Evolutionary conservation across 768 basidiomycete genomes (phyloP), one percentile per base, ranked within the genome.

Genomic region (Russula olivacea): DNA sequence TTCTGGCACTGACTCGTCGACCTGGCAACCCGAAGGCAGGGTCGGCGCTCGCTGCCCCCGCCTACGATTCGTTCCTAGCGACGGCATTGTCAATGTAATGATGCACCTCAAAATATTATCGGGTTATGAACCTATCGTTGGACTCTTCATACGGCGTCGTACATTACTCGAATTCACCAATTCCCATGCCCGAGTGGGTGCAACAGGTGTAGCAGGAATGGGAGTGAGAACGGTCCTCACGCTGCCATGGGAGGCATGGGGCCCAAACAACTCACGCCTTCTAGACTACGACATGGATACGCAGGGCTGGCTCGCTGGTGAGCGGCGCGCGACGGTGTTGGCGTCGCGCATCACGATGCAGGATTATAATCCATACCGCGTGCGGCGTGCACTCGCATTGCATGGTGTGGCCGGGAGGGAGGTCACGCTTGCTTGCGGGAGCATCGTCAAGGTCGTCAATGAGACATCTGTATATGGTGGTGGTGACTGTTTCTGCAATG

Each of bases 1-100:
- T 1, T 28, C 47, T 19, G 28, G 19, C 45, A n/a, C 38, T 40
- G 14, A 6, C 15, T 15, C 38, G 14, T 55, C 61, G 36, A 61
- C 4, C 2, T 53, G 54, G 6, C 47, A 25, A 8, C 15, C n/a
- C 5, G 51, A 47, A n/a, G 43, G 56, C 14, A 12, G 14, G 25
- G 25, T 15, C 17, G 28, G 12, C 3, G n/a, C 12, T 9, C 49
- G 61, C 17, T 55, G 49, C 2, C 55, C 45, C 38, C 15, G 0
- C 11, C 9, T 62, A 30, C 47, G 55, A 19, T 50, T 38, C 7
- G 40, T 57, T 15, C 55, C 61, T 12, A 25, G 28, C 14, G 49
- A 62, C 17, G 55, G 61, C 40, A 57, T 62, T 30, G 32, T 62
- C 49, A 62, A 49, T 49, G 32, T 62, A 10, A 49, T 62, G 48